These are phyloP conservation scores for Teunomyces cretensis DNA, from an alignment of 805 yeast species.

Conservation along the genomic window DNA sequence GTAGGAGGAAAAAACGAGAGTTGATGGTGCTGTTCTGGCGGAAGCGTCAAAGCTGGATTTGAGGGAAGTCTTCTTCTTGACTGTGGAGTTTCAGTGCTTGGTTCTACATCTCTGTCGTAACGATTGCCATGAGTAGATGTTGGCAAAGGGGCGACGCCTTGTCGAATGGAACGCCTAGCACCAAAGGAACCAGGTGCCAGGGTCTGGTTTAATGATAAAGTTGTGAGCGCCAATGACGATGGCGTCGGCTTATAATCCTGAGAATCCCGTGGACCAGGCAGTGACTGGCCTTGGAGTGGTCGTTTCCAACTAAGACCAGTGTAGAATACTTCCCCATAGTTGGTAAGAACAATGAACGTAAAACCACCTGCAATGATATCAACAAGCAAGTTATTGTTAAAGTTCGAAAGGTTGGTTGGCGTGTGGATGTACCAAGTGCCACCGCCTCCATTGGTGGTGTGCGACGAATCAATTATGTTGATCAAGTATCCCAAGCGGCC, in stretches of 20 bases:
- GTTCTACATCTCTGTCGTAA: conserved; percentile 7
- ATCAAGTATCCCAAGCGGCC: conserved; percentile 49
- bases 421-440: conserved; percentile 29
- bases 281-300: conserved; percentile 9
- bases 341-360: conserved; percentile 57
- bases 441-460: conserved; percentile 12
- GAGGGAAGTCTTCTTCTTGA: conserved; percentile 12
- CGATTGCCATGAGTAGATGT: conserved; percentile 9
- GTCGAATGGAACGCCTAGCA: conserved; percentile 10
- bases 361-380: conserved; percentile 67
- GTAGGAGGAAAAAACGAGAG: too few relatives aligned
- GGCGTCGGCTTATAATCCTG: conserved; percentile 19
- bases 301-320: conserved; percentile 44
- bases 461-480: conserved; percentile 22
- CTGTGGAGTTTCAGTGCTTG: conserved; percentile 1
- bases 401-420: conserved; percentile 38
- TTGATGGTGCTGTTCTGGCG: conserved; percentile 16
- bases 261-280: conserved; percentile 29
- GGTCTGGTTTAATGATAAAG: neutral
- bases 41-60: conserved; percentile 21
- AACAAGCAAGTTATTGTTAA: conserved; percentile 34
- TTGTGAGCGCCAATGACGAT: conserved; percentile 7
- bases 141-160: conserved; percentile 8
- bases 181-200: neutral
- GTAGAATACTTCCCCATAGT: conserved; percentile 53